Evolutionary conservation across 345 rosid species (phyloP).

Genomic region (Citrus inodora): DNA sequence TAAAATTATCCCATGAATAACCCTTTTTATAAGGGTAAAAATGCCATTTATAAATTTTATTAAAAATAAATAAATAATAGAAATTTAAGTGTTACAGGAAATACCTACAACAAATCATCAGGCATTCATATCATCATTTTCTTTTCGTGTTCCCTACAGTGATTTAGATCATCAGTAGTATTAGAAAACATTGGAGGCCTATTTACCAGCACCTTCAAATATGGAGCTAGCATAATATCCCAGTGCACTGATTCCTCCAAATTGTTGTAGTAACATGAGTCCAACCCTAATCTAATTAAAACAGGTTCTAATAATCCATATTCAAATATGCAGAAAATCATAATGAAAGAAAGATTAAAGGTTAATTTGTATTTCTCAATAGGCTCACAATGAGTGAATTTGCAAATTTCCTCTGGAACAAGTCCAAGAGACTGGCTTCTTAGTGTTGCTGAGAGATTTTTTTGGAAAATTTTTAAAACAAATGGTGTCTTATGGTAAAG

Average conservation of each 20-base stretch:
- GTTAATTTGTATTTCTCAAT: not conserved
- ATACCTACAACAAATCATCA: not conserved
- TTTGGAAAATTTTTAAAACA: no score
- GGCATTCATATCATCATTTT: not conserved
- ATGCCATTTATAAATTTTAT: no score
- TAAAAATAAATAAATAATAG: no score
- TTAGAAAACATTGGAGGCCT: no score
- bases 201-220: slow-evolving; percentile 39
- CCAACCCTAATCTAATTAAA: slow-evolving; percentile 34
- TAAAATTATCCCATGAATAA: no score
- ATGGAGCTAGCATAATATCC: slow-evolving; percentile 33
- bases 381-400: slow-evolving; percentile 35
- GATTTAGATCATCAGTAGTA: not conserved
- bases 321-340: no score
- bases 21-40: no score
- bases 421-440: slow-evolving; percentile 20
- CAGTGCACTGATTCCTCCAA: slow-evolving; percentile 34
- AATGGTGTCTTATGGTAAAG: no score
- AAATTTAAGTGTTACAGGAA: no score
- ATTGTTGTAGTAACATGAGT: slow-evolving; percentile 39
- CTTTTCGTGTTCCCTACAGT: not conserved
- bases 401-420: slow-evolving; percentile 42
- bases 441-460: slow-evolving; percentile 19
- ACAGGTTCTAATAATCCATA: not conserved
- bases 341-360: not conserved